Evolutionary conservation across 2,329 filamentous ascomycete genomes (phyloP).

Genomic region (Echinosphaeria canescens): DNA sequence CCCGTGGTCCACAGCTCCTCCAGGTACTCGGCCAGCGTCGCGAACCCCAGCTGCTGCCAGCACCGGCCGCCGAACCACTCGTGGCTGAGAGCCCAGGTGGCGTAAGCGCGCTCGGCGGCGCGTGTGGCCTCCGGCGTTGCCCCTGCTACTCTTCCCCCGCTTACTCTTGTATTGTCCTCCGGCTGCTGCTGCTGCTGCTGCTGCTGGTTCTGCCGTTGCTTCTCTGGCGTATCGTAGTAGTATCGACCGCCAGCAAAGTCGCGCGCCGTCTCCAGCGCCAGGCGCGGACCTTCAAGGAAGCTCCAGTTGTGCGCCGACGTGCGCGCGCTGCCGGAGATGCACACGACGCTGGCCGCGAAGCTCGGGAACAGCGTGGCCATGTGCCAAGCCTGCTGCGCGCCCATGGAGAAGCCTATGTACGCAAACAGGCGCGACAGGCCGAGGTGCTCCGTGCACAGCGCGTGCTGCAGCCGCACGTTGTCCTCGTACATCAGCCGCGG

Average conservation of each 20-base stretch:
- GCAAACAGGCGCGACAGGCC: constrained; percentile 18
- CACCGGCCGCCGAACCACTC: constrained; percentile 54
- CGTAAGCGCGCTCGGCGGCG: constrained; percentile 52
- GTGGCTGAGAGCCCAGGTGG: constrained; percentile 65
- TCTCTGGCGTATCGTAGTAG: too few relatives aligned
- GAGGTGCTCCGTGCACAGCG: constrained; percentile 17
- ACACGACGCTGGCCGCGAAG: constrained; percentile 21
- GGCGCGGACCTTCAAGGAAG: constrained; percentile 29
- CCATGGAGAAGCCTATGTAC: constrained; percentile 34
- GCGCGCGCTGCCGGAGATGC: constrained; percentile 25
- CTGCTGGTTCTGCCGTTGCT: too few relatives aligned
- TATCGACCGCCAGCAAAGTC: constrained; percentile 16
- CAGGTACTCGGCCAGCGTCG: constrained; percentile 53
- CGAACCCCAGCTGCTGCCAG: constrained; percentile 44
- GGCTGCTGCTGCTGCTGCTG: too few relatives aligned
- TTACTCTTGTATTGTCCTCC: too few relatives aligned
- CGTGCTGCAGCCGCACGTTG: constrained; percentile 25
- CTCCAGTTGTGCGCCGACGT: constrained; percentile 28
- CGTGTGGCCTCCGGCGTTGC: constrained; percentile 9
- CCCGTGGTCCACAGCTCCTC: constrained; percentile 56
- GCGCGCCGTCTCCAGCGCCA: constrained; percentile 18
- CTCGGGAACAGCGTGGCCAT: constrained; percentile 24
- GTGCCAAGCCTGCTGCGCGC: constrained; percentile 28
- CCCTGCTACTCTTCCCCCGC: too few relatives aligned
- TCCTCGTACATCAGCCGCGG: constrained; percentile 23